Conservation (phyloP, 345 rosid species). For the Toxicodendron radicans region DNA sequence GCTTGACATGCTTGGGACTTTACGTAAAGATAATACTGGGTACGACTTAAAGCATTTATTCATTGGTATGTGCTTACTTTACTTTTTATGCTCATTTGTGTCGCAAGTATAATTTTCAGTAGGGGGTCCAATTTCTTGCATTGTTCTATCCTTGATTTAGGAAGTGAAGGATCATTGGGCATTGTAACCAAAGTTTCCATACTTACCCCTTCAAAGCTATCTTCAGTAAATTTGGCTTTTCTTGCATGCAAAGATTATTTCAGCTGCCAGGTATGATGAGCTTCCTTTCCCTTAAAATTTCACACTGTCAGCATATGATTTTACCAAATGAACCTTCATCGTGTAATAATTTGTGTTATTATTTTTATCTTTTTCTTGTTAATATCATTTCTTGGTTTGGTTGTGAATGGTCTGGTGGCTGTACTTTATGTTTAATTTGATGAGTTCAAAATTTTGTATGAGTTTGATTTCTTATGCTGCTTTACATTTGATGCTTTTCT, state of each 20-base stretch:
- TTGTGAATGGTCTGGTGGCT: neutral
- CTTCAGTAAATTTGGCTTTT: constrained; percentile 85
- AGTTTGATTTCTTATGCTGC: neutral
- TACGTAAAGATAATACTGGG: constrained; percentile 96
- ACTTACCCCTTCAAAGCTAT: constrained; percentile 76
- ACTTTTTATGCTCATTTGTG: neutral
- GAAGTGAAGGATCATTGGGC: constrained; percentile 97
- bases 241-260: constrained; percentile 81
- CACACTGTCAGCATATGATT: neutral
- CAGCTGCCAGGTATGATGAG: constrained; percentile 78
- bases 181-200: constrained; percentile 92
- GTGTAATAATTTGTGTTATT: neutral
- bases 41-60: constrained; percentile 95
- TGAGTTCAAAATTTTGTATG: neutral
- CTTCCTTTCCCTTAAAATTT: constrained; percentile 6
- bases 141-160: constrained; percentile 35
- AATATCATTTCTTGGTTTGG: neutral
- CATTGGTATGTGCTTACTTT: constrained; percentile 52
- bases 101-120: constrained; percentile 5
- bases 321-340: neutral
- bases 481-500: neutral
- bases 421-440: constrained; percentile 3
- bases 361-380: neutral
- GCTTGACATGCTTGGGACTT: constrained; percentile 90
- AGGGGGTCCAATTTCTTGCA: constrained; percentile 7